A percentile compares a stretch with the other conserved stretches of the same genome.
These are phyloP conservation scores for Mrakia gelida DNA, from an alignment of 768 basidiomycete genomes.

Conservation along the genomic window DNA sequence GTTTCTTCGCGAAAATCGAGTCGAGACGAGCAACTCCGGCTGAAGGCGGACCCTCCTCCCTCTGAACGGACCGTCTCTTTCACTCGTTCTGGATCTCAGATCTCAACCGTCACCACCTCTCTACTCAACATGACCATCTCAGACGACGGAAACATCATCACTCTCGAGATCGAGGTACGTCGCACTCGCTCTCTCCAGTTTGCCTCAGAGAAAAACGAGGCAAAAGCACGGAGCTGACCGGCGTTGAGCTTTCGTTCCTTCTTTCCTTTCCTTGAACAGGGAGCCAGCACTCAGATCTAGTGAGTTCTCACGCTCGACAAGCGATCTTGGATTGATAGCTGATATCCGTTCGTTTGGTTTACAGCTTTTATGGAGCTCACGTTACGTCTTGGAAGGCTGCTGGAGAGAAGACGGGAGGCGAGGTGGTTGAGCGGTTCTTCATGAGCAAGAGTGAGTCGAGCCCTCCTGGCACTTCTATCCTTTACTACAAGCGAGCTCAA, in stretches of 20 bases:
- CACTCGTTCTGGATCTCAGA: not conserved
- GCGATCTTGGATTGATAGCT: not conserved
- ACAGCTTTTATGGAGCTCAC: slow-evolving; percentile 24
- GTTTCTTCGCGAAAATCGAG: too few species aligned
- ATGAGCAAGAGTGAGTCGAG: slow-evolving; percentile 22
- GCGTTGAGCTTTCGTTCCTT: not conserved
- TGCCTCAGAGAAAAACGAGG: not conserved
- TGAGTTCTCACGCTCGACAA: not conserved
- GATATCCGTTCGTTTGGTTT: not conserved
- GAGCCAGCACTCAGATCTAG: slow-evolving; percentile 17
- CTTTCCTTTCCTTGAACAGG: not conserved
- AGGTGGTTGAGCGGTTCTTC: slow-evolving; percentile 21
- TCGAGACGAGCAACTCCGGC: too few species aligned
- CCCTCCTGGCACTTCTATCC: too few species aligned
- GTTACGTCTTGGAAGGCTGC: slow-evolving; percentile 19
- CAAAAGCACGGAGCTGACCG: not conserved
- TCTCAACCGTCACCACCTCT: not conserved
- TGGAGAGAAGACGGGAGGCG: not conserved
- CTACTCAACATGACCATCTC: slow-evolving; percentile 20
- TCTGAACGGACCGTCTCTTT: not conserved
- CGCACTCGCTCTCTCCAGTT: not conserved
- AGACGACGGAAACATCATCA: slow-evolving; percentile 10
- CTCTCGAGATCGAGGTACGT: slow-evolving; percentile 14
- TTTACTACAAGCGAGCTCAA: not conserved
- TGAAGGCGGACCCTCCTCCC: too few species aligned